These are phyloP conservation scores for Xylariaceae sp. DNA, from an alignment of 2,329 filamentous ascomycete genomes.

Conservation along the genomic window DNA sequence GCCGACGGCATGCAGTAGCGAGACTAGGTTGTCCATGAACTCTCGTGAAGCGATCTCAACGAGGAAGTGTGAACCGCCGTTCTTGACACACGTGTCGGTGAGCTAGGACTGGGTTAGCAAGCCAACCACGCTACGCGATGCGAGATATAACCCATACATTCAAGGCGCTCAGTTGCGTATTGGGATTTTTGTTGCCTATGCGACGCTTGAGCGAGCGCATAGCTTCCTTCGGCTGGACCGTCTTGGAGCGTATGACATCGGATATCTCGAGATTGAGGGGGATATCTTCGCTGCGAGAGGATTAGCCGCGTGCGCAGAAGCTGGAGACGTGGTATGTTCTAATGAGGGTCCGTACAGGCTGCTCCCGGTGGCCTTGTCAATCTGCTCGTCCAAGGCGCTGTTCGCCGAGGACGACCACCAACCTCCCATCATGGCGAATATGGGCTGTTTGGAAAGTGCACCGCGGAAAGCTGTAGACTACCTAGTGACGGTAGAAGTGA, in stretches of 20 bases:
- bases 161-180: slow-evolving; percentile 89
- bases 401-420: slow-evolving; percentile 94
- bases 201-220: slow-evolving; percentile 94
- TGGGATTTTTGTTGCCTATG: slow-evolving; percentile 96
- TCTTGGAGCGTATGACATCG: slow-evolving; percentile 95
- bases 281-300: slow-evolving; percentile 75
- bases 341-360: slow-evolving; percentile 65
- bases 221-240: slow-evolving; percentile 92
- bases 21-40: slow-evolving; percentile 96
- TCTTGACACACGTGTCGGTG: slow-evolving; percentile 97
- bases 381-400: slow-evolving; percentile 91
- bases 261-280: slow-evolving; percentile 97
- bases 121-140: slow-evolving; percentile 20
- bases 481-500: neutral
- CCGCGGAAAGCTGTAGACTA: neutral
- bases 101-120: slow-evolving; percentile 49
- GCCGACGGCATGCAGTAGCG: slow-evolving; percentile 77
- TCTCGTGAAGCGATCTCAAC: slow-evolving; percentile 92
- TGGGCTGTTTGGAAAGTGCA: slow-evolving; percentile 3
- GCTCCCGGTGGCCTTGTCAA: slow-evolving; percentile 90
- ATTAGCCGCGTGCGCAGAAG: slow-evolving; percentile 1
- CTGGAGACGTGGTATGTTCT: neutral
- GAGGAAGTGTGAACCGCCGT: slow-evolving; percentile 92
- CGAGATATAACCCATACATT: slow-evolving; percentile 54
- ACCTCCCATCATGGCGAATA: slow-evolving; percentile 64